Evolutionary conservation across 2,329 filamentous ascomycete genomes (phyloP).

Genomic region (Drechslerella coelobrocha): DNA sequence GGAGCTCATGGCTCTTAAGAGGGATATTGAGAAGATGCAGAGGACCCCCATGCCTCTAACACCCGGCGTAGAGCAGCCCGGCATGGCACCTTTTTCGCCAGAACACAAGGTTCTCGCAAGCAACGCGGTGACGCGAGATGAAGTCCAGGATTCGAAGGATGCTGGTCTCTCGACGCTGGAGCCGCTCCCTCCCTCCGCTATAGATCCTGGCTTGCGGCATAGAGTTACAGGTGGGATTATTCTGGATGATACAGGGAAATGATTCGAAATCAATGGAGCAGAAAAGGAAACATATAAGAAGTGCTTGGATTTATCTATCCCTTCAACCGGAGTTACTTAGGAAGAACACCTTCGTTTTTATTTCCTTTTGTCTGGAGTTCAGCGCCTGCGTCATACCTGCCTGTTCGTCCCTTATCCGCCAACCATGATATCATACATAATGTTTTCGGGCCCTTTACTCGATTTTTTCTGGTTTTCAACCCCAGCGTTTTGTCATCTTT

Average conservation of each 20-base stretch:
- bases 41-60: slow-evolving; percentile 62
- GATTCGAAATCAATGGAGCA: slow-evolving; percentile 8
- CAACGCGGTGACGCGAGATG: slow-evolving; percentile 27
- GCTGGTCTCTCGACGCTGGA: slow-evolving; percentile 30
- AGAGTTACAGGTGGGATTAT: slow-evolving; percentile 8
- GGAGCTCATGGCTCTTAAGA: slow-evolving; percentile 86
- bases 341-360: no score
- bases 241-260: neutral
- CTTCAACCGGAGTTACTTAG: no score
- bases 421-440: no score
- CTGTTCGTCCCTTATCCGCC: no score
- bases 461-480: neutral
- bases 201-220: slow-evolving; percentile 35
- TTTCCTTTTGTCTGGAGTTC: slow-evolving; percentile 23
- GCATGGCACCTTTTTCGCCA: slow-evolving; percentile 4
- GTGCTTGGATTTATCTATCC: neutral
- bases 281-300: slow-evolving; percentile 3
- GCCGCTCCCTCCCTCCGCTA: slow-evolving; percentile 27
- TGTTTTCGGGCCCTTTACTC: neutral
- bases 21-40: slow-evolving; percentile 90
- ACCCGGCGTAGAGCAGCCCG: slow-evolving; percentile 27
- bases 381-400: no score
- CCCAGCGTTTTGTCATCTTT: neutral
- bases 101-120: slow-evolving; percentile 14
- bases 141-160: slow-evolving; percentile 36